Evolutionary conservation across 371 early-diverging fungal species (phyloP), one percentile per base, ranked within the genome.

Genomic region (Mortierella sp.): DNA sequence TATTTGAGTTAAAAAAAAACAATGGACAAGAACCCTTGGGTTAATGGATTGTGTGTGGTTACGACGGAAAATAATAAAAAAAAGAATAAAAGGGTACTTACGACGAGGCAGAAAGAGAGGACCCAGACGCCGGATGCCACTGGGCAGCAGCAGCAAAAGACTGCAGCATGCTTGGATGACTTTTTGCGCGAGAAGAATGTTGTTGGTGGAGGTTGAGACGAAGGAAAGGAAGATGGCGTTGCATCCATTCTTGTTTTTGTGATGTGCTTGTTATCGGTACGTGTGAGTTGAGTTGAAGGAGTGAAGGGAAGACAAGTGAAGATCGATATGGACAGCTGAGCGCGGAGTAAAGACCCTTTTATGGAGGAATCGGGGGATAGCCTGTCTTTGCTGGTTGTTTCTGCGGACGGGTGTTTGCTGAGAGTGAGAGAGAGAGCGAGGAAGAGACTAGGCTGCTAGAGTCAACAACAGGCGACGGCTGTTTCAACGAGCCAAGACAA

Each of bases 71-170:
- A 21, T 1, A 50, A 6, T 46, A 31, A 0, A 19, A 51, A 21
- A 34, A 24, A 26, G 31, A 53, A 37, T 3, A 26, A 37, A 53
- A 6, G 10, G 54, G 34, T 34, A 69, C 82, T 67, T 78, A 78
- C 82, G 50, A 82, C 46, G 73, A 82, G 73, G 44, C 75, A 28
- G 16, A 78, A 3, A 16, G 79, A 57, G 3, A 78, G 40, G 28
- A 72, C 44, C 80, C 75, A 80, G 54, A 69, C 71, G 26, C 76
- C 79, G 0, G 74, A 79, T 0, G 74, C 51, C 31, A 79, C 26
- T 1, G 79, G 79, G 21, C 31, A 74, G 74, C 79, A 79, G 57
- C 74, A 74, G 28, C 79, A 79, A 59, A 57, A 79, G 74, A 73
- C 55, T n/a, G 69, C 51, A 10, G 31, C 43, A 40, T 40, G 50